Conservation (phyloP, 495 filamentous ascomycete genomes). For the Rhypophila decipiens region DNA sequence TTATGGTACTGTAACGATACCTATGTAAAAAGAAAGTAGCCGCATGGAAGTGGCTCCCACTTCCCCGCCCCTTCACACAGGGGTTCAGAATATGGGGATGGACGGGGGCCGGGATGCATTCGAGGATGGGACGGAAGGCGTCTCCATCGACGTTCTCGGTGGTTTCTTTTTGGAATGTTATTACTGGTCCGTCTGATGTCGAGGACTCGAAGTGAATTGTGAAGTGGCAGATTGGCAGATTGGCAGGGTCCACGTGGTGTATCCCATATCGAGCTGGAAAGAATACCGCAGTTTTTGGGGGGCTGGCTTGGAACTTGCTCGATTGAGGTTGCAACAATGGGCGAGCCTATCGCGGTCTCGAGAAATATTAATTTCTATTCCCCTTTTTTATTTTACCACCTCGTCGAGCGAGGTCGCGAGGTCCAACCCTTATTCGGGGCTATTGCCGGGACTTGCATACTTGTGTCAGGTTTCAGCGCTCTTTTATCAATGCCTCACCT, state of each 20-base stretch:
- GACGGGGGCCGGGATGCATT: too few relatives aligned
- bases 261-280: slow-evolving; percentile 4
- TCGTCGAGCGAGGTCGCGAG: not conserved
- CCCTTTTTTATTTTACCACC: not conserved
- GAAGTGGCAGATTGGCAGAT: slow-evolving; percentile 14
- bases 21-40: too few relatives aligned
- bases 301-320: not conserved
- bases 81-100: too few relatives aligned
- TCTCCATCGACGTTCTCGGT: too few relatives aligned
- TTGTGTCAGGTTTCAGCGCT: slow-evolving; percentile 6
- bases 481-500: slow-evolving; percentile 8
- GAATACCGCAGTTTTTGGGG: not conserved
- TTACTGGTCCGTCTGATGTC: slow-evolving; percentile 15
- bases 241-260: slow-evolving; percentile 12
- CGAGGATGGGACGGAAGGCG: too few relatives aligned
- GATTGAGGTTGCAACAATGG: slow-evolving; percentile 2
- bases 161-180: too few relatives aligned
- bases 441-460: not conserved
- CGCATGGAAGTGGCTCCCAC: too few relatives aligned
- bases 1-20: too few relatives aligned
- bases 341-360: slow-evolving; percentile 10
- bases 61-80: too few relatives aligned
- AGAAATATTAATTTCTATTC: slow-evolving; percentile 5
- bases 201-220: slow-evolving; percentile 15
- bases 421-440: too few relatives aligned